These are phyloP conservation scores for Mariannaea elegans DNA, from an alignment of 2,329 filamentous ascomycete species.

Conservation along the genomic window DNA sequence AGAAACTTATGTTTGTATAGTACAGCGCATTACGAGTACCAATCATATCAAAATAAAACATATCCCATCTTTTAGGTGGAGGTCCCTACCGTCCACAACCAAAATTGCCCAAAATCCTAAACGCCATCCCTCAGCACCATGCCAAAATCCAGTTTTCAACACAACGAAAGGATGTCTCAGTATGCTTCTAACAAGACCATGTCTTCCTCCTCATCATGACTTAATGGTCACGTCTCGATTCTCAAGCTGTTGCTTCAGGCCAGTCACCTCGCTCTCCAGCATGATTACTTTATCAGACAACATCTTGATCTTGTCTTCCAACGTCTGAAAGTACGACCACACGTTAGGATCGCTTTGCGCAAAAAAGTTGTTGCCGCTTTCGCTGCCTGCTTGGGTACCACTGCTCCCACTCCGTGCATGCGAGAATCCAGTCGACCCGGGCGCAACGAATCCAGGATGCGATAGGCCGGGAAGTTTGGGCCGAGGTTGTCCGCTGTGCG, in stretches of 20 bases:
- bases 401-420: slow-evolving; percentile 52
- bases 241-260: slow-evolving; percentile 47
- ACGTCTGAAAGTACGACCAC: slow-evolving; percentile 75
- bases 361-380: slow-evolving; percentile 76
- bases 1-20: slow-evolving; percentile 37
- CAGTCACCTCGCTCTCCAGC: slow-evolving; percentile 46
- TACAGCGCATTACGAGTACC: slow-evolving; percentile 37
- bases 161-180: slow-evolving; percentile 37
- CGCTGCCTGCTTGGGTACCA: slow-evolving; percentile 62
- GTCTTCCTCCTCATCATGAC: slow-evolving; percentile 27
- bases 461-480: slow-evolving; percentile 50
- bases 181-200: slow-evolving; percentile 33
- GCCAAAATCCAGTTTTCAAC: slow-evolving; percentile 34
- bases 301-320: slow-evolving; percentile 65
- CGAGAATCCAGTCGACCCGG: slow-evolving; percentile 42
- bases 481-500: slow-evolving; percentile 56
- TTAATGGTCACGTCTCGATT: slow-evolving; percentile 41
- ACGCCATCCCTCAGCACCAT: slow-evolving; percentile 43
- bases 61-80: slow-evolving; percentile 44
- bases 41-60: slow-evolving; percentile 38
- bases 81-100: slow-evolving; percentile 43
- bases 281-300: slow-evolving; percentile 46
- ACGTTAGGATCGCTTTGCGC: slow-evolving; percentile 68
- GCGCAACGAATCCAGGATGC: slow-evolving; percentile 47
- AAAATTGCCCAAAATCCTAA: slow-evolving; percentile 37